A percentile compares a stretch with the other conserved stretches of the same genome.
phyloP scores from a whole-genome alignment of 164 flowering plant genomes.

The Magnolia kwangsiensis region DNA sequence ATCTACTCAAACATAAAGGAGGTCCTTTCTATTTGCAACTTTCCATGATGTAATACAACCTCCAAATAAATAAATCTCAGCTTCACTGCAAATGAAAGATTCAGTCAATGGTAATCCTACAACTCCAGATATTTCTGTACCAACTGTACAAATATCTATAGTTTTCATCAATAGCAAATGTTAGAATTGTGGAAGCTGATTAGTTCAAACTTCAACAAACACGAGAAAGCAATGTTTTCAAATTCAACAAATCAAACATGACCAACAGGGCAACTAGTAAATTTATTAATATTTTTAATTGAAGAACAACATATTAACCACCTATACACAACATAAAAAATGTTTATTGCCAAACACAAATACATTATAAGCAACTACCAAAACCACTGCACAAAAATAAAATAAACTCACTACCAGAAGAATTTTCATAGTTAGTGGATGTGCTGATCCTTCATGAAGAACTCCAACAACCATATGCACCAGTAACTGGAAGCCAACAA shows the following conservation, averaged over 20 bases:
- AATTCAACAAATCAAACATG: no score
- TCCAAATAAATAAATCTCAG: slow-evolving; percentile 81
- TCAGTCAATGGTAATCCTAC: not conserved
- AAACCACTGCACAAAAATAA: not conserved
- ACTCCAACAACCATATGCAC: slow-evolving; percentile 70
- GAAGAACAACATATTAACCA: no score
- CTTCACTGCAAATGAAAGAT: slow-evolving; percentile 53
- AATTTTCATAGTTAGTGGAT: slow-evolving; percentile 76
- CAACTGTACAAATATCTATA: no score
- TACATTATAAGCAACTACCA: not conserved
- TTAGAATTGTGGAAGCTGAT: no score
- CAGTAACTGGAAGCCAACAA: no score
- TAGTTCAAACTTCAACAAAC: no score
- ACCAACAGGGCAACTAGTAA: no score
- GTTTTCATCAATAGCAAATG: no score
- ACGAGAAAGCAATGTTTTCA: no score
- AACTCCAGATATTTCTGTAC: not conserved
- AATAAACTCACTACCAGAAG: slow-evolving; percentile 56
- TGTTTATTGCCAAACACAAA: no score
- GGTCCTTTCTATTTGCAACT: slow-evolving; percentile 66
- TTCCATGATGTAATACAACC: slow-evolving; percentile 94
- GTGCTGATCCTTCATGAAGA: slow-evolving; percentile 93
- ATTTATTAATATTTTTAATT: no score
- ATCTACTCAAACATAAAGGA: slow-evolving; percentile 90
- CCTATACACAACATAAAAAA: no score